Evolutionary conservation across 306 rosid species (phyloP).

Genomic region (Fragaria iinumae): DNA sequence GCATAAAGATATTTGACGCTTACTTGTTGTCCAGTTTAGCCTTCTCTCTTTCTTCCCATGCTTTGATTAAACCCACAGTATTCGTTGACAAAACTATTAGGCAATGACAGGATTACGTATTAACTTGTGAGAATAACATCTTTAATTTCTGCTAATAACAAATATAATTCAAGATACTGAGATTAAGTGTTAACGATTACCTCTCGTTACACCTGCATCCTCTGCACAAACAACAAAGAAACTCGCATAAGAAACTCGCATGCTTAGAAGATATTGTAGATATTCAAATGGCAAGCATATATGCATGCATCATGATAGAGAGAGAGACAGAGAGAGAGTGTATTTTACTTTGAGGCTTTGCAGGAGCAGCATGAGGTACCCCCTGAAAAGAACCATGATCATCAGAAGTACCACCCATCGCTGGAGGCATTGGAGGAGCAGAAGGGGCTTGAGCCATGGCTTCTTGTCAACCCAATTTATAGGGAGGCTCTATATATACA

Average conservation of each 20-base stretch:
- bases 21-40: constrained; percentile 14
- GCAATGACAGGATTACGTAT: background rate
- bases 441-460: constrained; percentile 4
- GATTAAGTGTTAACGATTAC: background rate
- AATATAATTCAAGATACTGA: background rate
- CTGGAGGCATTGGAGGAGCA: constrained; percentile 3
- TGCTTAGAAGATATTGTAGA: background rate
- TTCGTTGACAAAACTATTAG: constrained; percentile 12
- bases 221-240: background rate
- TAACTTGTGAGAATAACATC: background rate
- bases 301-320: background rate
- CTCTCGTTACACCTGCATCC: background rate
- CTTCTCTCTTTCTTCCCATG: constrained; percentile 17
- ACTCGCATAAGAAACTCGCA: background rate
- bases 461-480: background rate
- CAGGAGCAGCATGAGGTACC: background rate
- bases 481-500: background rate
- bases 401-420: background rate
- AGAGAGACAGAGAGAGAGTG: background rate
- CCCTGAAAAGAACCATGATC: background rate
- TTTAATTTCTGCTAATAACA: background rate
- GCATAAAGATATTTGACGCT: background rate
- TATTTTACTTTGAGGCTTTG: background rate
- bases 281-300: background rate
- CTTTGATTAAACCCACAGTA: constrained; percentile 11